Conservation (phyloP, 768 basidiomycete genomes). For the Mrakia blollopis region DNA sequence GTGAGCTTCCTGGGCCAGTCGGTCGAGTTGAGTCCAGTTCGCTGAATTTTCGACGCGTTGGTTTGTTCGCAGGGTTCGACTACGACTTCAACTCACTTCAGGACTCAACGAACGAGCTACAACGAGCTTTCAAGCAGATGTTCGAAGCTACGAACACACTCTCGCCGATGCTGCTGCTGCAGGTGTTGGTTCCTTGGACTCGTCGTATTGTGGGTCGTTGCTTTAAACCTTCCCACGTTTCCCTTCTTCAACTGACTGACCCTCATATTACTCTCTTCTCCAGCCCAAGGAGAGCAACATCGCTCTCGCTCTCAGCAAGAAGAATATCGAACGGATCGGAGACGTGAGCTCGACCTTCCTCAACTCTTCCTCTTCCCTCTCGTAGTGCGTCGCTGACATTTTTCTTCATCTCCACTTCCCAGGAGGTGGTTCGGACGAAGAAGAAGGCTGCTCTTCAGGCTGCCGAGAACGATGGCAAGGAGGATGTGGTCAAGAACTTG, state of each 20-base stretch:
- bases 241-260: not conserved
- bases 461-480: not conserved
- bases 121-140: not conserved
- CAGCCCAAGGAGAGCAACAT: not conserved
- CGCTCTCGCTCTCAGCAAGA: not conserved
- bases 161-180: not conserved
- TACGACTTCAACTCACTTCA: not conserved
- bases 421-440: not conserved
- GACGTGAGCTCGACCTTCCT: not conserved
- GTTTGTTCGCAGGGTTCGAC: not conserved
- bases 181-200: not conserved
- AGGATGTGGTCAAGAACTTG: not conserved
- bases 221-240: not conserved
- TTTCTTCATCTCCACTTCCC: not conserved
- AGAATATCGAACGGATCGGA: not conserved
- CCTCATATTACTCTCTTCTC: not conserved
- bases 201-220: not conserved
- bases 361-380: not conserved
- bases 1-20: not conserved
- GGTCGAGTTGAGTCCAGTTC: not conserved
- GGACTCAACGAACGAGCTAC: not conserved
- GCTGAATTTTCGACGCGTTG: not conserved
- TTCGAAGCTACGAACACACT: not conserved
- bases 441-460: not conserved
- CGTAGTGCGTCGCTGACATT: not conserved